phyloP scores from a whole-genome alignment of 768 basidiomycete genomes.

The Hypsizygus marmoreus region DNA sequence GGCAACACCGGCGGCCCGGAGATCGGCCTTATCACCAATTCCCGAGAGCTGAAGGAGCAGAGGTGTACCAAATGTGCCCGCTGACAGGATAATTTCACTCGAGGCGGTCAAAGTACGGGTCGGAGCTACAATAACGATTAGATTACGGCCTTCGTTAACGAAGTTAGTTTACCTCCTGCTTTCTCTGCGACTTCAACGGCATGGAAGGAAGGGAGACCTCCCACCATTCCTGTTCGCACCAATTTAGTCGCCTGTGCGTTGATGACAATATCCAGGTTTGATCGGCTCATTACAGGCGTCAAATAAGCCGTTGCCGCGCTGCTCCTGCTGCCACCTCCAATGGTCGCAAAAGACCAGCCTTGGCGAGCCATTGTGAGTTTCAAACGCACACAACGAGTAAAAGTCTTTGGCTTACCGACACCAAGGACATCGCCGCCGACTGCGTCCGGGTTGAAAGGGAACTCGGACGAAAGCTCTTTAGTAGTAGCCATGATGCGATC shows the following conservation, averaged over 20 bases:
- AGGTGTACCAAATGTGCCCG: slow-evolving; percentile 11
- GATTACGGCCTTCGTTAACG: too few species aligned
- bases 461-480: slow-evolving; percentile 23
- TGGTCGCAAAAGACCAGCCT: slow-evolving; percentile 2
- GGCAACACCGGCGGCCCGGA: slow-evolving; percentile 6
- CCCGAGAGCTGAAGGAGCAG: slow-evolving; percentile 12
- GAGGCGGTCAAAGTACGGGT: slow-evolving; percentile 4
- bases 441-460: slow-evolving; percentile 33
- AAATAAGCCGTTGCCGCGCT: slow-evolving; percentile 9
- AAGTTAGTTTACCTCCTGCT: neutral
- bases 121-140: neutral
- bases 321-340: slow-evolving; percentile 5
- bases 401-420: neutral
- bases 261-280: slow-evolving; percentile 11
- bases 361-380: neutral
- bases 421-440: slow-evolving; percentile 28
- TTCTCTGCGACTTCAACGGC: slow-evolving; percentile 2
- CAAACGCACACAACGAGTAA: neutral
- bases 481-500: slow-evolving; percentile 18
- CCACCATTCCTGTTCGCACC: slow-evolving; percentile 5
- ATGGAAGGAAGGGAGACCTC: slow-evolving; percentile 15
- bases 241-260: slow-evolving; percentile 11
- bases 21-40: slow-evolving; percentile 8
- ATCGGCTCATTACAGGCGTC: neutral
- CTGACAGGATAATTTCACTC: slow-evolving; percentile 14